Base-by-base conservation (phyloP, 345 rosid species). In the Noccaea caerulescens region DNA sequence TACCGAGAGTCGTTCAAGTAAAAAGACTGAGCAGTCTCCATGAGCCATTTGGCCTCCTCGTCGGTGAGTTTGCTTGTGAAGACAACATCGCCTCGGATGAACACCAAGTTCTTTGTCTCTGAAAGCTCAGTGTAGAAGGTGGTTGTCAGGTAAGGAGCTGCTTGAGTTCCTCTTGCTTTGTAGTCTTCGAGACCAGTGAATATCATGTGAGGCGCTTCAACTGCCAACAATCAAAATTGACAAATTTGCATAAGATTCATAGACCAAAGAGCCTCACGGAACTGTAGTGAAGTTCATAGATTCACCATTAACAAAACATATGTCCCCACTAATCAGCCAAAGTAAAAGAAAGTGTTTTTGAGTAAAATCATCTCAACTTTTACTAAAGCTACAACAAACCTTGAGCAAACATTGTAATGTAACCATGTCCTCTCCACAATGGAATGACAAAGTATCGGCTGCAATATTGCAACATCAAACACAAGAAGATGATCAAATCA, bases 141-240 rank as follows among this genome's bases (percentile, higher is more conserved):
- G 27, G 72, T 77, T 0, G 93, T 86, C 58, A 85, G 74, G 81
- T 91, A 91, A 4, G 95, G 99, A 69, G 99, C 57, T 2, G 96
- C 95, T 81, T 94, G 97, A 73, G 97, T 86, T 80, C 99, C 97
- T 76, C 93, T 86, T 41, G 95, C 94, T 81, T 87, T 93, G 87
- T 93, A 93, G 83, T 93, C 98, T 84, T 94, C 99, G 10, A 91
- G 96, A 74, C 98, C 91, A 2, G 97, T 93, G 79, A 91, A 87
- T 73, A 89, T 63, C 49, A 93, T 84, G 83, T 93, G 90, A 6
- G 97, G 96, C 84, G 87, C 81, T 71, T 91, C 87, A 70, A 91
- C 99, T 94, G 95, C 82, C 84, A 20, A 77, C 54, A 42, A 67
- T 27, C 41, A 14, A 77, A 5, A 71, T 16, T 38, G 7, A 25